Evolutionary conservation across 345 rosid genomes (phyloP).

Genomic region (Gynandropsis gynandra): DNA sequence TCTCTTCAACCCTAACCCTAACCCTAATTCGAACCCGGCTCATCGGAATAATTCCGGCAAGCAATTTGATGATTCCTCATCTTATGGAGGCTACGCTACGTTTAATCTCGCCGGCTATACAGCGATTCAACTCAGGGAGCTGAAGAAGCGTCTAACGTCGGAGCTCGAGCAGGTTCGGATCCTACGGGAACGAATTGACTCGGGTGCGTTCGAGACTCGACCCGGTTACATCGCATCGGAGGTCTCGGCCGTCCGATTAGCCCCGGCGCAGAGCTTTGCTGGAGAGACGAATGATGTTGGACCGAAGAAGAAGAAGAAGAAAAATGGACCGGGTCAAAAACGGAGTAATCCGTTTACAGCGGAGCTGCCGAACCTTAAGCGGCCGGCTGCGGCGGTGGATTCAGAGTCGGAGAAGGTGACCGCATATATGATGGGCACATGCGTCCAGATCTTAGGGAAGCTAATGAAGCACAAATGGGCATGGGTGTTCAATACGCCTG

Average conservation of each 20-base stretch:
- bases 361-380: background rate
- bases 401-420: slow-evolving; percentile 7
- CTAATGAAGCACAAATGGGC: slow-evolving; percentile 52
- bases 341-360: slow-evolving; percentile 25
- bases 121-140: slow-evolving; percentile 41
- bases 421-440: slow-evolving; percentile 31
- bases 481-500: slow-evolving; percentile 51
- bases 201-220: slow-evolving; percentile 25
- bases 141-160: slow-evolving; percentile 35
- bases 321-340: slow-evolving; percentile 35
- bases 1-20: slow-evolving; percentile 32
- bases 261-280: slow-evolving; percentile 31
- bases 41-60: slow-evolving; percentile 21
- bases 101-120: slow-evolving; percentile 53
- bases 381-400: slow-evolving; percentile 2
- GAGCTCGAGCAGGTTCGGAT: slow-evolving; percentile 67
- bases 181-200: slow-evolving; percentile 45
- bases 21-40: slow-evolving; percentile 48
- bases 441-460: slow-evolving; percentile 50
- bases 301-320: slow-evolving; percentile 38
- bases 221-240: slow-evolving; percentile 8
- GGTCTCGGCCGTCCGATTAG: slow-evolving; percentile 25
- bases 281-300: slow-evolving; percentile 21
- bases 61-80: slow-evolving; percentile 33
- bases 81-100: slow-evolving; percentile 38